Conservation (phyloP, 257 asterid genomes). For the Rehmannia glutinosa region DNA sequence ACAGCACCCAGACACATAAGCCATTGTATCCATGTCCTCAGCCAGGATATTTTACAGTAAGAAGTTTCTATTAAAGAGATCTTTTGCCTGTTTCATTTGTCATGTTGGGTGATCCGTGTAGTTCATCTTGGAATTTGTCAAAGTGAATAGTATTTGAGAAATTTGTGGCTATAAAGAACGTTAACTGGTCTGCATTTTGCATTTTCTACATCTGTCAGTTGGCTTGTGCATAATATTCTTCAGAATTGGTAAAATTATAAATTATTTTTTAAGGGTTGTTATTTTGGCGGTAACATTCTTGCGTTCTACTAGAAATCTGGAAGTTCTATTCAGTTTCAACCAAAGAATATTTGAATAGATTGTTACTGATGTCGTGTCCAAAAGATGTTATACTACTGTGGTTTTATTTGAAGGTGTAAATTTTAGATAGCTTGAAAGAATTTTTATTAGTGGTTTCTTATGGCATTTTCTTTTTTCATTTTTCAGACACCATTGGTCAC, state of each 20-base stretch:
- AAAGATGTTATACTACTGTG: neutral
- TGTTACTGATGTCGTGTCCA: no score
- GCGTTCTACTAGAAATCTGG: no score
- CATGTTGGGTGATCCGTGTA: neutral
- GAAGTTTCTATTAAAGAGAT: slow-evolving; percentile 18
- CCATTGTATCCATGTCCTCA: slow-evolving; percentile 25
- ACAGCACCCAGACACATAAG: slow-evolving; percentile 19
- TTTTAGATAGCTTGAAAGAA: neutral
- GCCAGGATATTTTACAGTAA: slow-evolving; percentile 33
- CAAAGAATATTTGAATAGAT: no score
- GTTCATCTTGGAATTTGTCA: neutral
- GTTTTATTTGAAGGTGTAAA: neutral
- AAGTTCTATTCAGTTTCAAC: no score
- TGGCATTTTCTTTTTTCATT: neutral
- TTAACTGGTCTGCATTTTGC: neutral
- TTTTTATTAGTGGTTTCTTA: neutral
- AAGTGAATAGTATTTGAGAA: neutral
- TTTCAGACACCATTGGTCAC: slow-evolving; percentile 26
- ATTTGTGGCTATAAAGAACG: neutral
- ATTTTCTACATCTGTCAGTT: no score
- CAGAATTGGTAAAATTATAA: no score
- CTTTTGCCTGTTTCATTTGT: neutral
- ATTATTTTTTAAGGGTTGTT: neutral
- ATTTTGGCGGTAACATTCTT: no score
- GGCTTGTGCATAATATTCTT: slow-evolving; percentile 1